Base-by-base conservation (phyloP, 192 early-diverging fungal genomes). In the Mortierella alpina region DNA sequence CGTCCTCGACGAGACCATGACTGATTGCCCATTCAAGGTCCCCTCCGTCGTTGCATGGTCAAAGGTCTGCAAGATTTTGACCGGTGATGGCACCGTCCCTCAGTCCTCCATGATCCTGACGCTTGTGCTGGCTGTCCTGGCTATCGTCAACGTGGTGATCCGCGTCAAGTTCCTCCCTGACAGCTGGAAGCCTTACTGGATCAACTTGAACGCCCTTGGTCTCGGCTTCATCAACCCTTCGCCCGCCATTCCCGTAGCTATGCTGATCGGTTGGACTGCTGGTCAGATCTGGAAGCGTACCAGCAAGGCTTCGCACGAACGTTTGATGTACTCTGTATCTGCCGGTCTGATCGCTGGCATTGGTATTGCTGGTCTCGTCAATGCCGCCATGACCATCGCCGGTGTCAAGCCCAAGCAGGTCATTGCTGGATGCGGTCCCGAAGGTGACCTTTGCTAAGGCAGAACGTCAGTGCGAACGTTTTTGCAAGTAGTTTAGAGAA, bases 171-270 rank as follows among this genome's bases (percentile, higher is more conserved):
- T 76, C 42, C 62, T 92, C 49, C 91, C 91, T 18, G 54, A 74
- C 22, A 74, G 74, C 22, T 85, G 79, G 76, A 83, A 75, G 54
- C 80, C 68, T 63, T 91, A 83, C 72, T 82, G 85, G 68, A 88
- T 88, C 66, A 89, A 89, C 75, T 60, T 90, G 66, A 91, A 87
- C 63, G 86, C 85, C 13, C 65, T 85, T 50, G 87, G 87, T 73
- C 79, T 88, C 53, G 86, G 85, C 22, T 86, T 88, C 82, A 84
- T 86, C 59, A 84, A 84, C 72, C 73, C 87, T 22, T 49, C 59
- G 4, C 86, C 89, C 42, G 70, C 79, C 47, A 84, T 86, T 40
- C 79, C 79, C 57, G 61, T 86, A 15, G 71, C 87, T 9, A 89
- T 90, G 86, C 55, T 79, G 15, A 61, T 82, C 23, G 88, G 85